Evolutionary conservation across 768 basidiomycete species (phyloP).

Genomic region (Mycena crocata): DNA sequence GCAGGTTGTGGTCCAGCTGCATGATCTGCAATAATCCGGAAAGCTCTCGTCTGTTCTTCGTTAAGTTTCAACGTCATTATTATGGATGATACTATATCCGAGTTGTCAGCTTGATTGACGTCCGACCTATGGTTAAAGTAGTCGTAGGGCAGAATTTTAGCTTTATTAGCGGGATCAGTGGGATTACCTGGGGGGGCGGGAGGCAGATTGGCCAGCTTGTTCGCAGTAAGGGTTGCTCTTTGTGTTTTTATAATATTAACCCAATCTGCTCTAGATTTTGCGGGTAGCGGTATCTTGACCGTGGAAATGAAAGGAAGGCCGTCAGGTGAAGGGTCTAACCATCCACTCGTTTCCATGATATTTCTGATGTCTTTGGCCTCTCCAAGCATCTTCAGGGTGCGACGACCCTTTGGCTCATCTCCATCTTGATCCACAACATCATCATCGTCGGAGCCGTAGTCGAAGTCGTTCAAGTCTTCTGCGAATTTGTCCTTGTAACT

Average conservation of each 20-base stretch:
- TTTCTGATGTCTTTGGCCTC: too few species aligned
- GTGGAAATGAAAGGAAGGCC: neutral
- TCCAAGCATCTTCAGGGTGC: neutral
- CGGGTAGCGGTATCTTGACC: constrained; percentile 10
- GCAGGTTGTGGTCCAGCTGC: constrained; percentile 4
- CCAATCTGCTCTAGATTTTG: neutral
- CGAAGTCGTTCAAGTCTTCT: constrained; percentile 4
- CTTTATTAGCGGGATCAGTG: neutral
- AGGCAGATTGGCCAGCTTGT: neutral
- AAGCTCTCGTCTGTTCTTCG: constrained; percentile 27
- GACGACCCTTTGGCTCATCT: neutral
- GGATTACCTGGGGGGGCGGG: neutral
- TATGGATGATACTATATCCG: constrained; percentile 4
- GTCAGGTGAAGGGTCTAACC: too few species aligned
- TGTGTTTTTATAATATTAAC: neutral
- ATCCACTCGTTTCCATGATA: too few species aligned
- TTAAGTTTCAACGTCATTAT: neutral
- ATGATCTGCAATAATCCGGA: constrained; percentile 41
- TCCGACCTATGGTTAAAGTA: constrained; percentile 34
- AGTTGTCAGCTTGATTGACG: constrained; percentile 1
- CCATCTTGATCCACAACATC: neutral
- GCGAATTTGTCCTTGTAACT: constrained; percentile 4
- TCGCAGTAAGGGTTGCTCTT: neutral
- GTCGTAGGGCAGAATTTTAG: neutral
- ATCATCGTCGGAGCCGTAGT: neutral